Evolutionary conservation across 495 filamentous ascomycete species (phyloP).

Genomic region (Delitschia confertaspora): DNA sequence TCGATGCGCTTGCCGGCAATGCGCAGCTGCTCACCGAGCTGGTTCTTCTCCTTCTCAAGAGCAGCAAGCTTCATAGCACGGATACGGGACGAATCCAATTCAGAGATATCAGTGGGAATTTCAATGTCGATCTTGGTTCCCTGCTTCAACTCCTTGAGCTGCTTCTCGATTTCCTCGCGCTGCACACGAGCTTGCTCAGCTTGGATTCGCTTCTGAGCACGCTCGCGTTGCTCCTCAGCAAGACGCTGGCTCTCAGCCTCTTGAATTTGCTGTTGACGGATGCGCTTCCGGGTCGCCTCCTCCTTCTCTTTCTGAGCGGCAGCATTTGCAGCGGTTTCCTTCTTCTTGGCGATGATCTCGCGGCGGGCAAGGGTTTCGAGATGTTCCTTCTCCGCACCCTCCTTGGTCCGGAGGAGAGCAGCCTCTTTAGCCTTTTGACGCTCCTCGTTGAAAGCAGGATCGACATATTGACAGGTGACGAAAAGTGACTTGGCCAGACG

Average conservation of each 20-base stretch:
- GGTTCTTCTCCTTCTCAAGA: constrained; percentile 96
- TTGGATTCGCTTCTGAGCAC: constrained; percentile 78
- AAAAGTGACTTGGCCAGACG: constrained; percentile 86
- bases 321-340: constrained; percentile 79
- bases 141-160: constrained; percentile 86
- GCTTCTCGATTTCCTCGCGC: constrained; percentile 87
- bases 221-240: constrained; percentile 80
- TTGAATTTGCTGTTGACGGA: constrained; percentile 73
- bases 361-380: constrained; percentile 79
- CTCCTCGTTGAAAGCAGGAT: constrained; percentile 73
- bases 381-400: constrained; percentile 86
- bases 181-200: constrained; percentile 87
- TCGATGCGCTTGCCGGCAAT: constrained; percentile 93
- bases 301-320: constrained; percentile 84
- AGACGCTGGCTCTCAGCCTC: constrained; percentile 82
- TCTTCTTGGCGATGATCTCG: constrained; percentile 88
- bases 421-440: constrained; percentile 69
- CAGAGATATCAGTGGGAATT: constrained; percentile 62
- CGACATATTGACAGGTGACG: constrained; percentile 89
- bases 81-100: constrained; percentile 79
- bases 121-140: constrained; percentile 67
- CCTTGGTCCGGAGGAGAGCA: constrained; percentile 69
- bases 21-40: constrained; percentile 76
- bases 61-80: constrained; percentile 90
- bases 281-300: constrained; percentile 73